Conservation (phyloP, 495 filamentous ascomycete genomes). For the Viridothelium virens region DNA sequence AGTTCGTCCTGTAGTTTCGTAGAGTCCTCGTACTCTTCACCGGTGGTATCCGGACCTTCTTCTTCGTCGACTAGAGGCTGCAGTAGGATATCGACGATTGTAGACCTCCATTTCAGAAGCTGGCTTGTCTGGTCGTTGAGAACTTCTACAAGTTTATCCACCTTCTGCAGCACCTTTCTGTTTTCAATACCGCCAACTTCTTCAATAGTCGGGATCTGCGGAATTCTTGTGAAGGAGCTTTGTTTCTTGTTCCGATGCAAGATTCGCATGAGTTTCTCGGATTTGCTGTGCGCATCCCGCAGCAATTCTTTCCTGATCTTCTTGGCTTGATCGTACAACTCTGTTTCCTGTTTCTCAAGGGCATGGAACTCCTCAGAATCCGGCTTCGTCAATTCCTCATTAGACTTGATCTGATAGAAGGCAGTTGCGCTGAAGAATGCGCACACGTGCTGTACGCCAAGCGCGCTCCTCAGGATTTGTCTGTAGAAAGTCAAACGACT, state of each 20-base stretch:
- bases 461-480: slow-evolving; percentile 57
- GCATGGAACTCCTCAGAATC: slow-evolving; percentile 57
- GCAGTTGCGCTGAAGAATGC: slow-evolving; percentile 78
- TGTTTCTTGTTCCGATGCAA: slow-evolving; percentile 39
- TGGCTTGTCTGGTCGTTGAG: slow-evolving; percentile 63
- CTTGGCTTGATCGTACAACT: slow-evolving; percentile 70
- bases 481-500: slow-evolving; percentile 50
- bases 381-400: slow-evolving; percentile 51
- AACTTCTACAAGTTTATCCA: slow-evolving; percentile 46
- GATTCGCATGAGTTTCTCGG: slow-evolving; percentile 44
- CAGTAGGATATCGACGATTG: slow-evolving; percentile 60
- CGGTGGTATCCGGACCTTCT: slow-evolving; percentile 60
- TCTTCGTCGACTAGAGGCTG: slow-evolving; percentile 81
- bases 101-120: slow-evolving; percentile 64
- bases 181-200: slow-evolving; percentile 55
- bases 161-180: slow-evolving; percentile 47
- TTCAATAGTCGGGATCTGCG: slow-evolving; percentile 46
- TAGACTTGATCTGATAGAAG: slow-evolving; percentile 71
- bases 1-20: slow-evolving; percentile 79
- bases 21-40: slow-evolving; percentile 82
- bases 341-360: slow-evolving; percentile 61
- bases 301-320: slow-evolving; percentile 68
- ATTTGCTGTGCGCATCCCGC: slow-evolving; percentile 24
- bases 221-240: slow-evolving; percentile 56
- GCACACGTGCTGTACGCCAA: slow-evolving; percentile 76